These are phyloP conservation scores for Leersia perrieri DNA, from an alignment of 176 grass and related monocot species.

Conservation along the genomic window DNA sequence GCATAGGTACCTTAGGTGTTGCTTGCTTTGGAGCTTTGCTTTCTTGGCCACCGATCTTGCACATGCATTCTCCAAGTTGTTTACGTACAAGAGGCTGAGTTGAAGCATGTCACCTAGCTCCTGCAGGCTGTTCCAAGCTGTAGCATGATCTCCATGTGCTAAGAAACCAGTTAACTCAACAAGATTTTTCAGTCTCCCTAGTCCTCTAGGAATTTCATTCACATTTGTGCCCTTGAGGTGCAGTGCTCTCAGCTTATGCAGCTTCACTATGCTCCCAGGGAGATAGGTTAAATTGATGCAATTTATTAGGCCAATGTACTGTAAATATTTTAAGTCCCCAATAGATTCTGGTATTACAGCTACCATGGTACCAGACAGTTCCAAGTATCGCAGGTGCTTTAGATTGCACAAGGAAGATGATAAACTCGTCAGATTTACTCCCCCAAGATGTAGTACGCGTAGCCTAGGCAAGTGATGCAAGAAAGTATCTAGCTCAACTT, in stretches of 20 bases:
- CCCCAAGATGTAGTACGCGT: constrained; percentile 33
- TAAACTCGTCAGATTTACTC: constrained; percentile 28
- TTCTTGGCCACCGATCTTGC: constrained; percentile 20
- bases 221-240: constrained; percentile 33
- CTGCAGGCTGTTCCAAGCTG: constrained; percentile 31
- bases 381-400: constrained; percentile 45
- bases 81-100: constrained; percentile 24
- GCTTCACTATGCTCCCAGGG: constrained; percentile 34
- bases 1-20: constrained; percentile 34
- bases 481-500: constrained; percentile 5
- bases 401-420: constrained; percentile 37
- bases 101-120: constrained; percentile 38
- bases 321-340: constrained; percentile 40
- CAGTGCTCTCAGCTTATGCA: constrained; percentile 43
- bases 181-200: constrained; percentile 41
- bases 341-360: constrained; percentile 30
- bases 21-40: constrained; percentile 37
- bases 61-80: constrained; percentile 34
- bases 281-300: constrained; percentile 34
- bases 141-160: neutral
- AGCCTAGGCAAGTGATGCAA: constrained; percentile 30
- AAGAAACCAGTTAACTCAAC: constrained; percentile 40
- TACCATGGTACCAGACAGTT: constrained; percentile 33
- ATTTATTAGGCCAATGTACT: constrained; percentile 38
- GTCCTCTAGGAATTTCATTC: constrained; percentile 32